Percentiles rank a stretch among this genome's conserved stretches.
Conservation (phyloP, 148 eudicot genomes). For the Hydrangea macrophylla region DNA sequence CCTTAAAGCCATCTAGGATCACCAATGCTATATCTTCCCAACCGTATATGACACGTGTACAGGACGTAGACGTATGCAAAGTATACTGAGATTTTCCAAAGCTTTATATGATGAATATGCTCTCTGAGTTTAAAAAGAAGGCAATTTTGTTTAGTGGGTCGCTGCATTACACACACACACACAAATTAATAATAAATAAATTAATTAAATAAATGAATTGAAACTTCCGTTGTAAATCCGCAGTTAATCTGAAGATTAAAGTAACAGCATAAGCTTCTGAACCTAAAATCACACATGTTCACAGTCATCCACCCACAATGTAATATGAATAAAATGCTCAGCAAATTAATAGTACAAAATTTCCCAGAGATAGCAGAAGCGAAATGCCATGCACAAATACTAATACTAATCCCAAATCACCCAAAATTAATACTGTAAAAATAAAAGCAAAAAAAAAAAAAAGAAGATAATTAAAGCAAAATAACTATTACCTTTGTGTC, state of each 20-base stretch:
- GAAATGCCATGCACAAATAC: background rate
- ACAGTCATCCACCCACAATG: background rate
- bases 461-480: no score
- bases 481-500: constrained; percentile 27
- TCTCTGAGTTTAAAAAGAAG: no score
- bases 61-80: background rate
- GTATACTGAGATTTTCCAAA: background rate
- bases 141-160: no score
- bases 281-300: background rate
- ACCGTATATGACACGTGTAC: background rate
- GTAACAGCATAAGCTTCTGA: no score
- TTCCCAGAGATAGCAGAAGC: background rate
- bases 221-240: no score
- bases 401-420: background rate
- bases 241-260: background rate
- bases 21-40: background rate
- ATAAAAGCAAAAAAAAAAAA: background rate
- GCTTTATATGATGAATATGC: background rate
- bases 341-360: background rate
- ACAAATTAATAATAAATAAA: no score
- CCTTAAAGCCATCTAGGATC: background rate
- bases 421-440: background rate
- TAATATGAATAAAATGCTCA: background rate
- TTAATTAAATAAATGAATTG: no score
- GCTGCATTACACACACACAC: no score